Evolutionary conservation across 2,329 filamentous ascomycete species (phyloP).

Genomic region (Trichoderma afroharzianum): DNA sequence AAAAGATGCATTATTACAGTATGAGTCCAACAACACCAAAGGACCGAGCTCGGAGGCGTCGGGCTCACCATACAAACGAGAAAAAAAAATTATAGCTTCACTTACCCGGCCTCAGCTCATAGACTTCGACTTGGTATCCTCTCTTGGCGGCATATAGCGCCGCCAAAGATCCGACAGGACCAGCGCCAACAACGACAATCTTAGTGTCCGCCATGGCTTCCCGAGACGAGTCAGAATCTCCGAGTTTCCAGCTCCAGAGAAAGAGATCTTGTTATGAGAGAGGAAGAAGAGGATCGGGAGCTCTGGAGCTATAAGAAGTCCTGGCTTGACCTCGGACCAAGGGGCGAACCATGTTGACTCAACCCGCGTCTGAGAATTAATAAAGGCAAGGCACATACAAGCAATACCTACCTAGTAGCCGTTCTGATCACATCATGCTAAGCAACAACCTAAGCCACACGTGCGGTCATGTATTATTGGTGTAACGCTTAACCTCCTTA

Average conservation of each 20-base stretch:
- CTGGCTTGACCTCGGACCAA: neutral
- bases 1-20: neutral
- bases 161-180: constrained; percentile 87
- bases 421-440: constrained; percentile 13
- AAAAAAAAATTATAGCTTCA: constrained; percentile 23
- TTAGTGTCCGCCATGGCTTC: constrained; percentile 53
- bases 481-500: neutral
- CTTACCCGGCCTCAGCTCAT: constrained; percentile 87
- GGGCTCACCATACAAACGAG: neutral
- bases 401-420: too few species aligned
- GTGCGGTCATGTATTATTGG: neutral
- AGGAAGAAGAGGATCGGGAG: neutral
- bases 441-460: neutral
- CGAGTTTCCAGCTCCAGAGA: neutral
- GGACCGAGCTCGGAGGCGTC: constrained; percentile 8
- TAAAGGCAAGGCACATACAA: neutral
- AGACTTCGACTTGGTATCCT: constrained; percentile 87
- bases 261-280: neutral
- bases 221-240: constrained; percentile 24
- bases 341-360: constrained; percentile 2
- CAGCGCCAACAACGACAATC: constrained; percentile 82
- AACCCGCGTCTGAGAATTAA: neutral
- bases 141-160: constrained; percentile 87
- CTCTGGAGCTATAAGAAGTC: constrained; percentile 4
- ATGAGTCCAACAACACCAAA: neutral